Conservation (phyloP, 352 stramenopile genomes). For the Aphanomyces cochlioides region DNA sequence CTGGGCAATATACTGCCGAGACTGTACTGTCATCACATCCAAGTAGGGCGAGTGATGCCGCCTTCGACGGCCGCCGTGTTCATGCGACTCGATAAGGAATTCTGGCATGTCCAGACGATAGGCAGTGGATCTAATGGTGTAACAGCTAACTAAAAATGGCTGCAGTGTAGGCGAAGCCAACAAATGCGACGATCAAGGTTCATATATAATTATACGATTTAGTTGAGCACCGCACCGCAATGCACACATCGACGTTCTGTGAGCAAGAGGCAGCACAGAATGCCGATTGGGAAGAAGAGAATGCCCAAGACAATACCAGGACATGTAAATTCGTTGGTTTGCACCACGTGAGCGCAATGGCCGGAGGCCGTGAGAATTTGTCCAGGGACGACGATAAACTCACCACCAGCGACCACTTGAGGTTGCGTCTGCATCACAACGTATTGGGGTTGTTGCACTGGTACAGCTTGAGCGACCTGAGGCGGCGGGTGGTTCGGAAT, state of each 20-base stretch:
- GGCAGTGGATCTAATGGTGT: too few species aligned
- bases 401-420: background rate
- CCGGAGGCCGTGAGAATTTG: conserved; percentile 25
- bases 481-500: background rate
- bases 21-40: conserved; percentile 64
- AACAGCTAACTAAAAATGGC: too few species aligned
- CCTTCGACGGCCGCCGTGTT: background rate
- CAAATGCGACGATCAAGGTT: too few species aligned
- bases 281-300: conserved; percentile 30
- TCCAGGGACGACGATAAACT: conserved; percentile 26
- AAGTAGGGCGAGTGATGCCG: conserved; percentile 41
- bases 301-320: conserved; percentile 25
- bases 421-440: conserved; percentile 23
- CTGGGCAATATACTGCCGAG: conserved; percentile 35
- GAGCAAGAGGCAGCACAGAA: conserved; percentile 31
- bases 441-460: conserved; percentile 15
- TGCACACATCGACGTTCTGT: conserved; percentile 28
- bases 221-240: conserved; percentile 22
- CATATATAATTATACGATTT: background rate
- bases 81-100: conserved; percentile 9
- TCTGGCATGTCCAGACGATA: background rate
- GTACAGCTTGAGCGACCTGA: conserved; percentile 19
- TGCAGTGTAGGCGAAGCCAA: too few species aligned
- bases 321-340: conserved; percentile 31
- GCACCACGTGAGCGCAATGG: conserved; percentile 27